A percentile compares a stretch with the other conserved stretches of the same genome.
These are phyloP conservation scores for Scheffersomyces illinoinensis DNA, from an alignment of 1,139 yeast species.

Conservation along the genomic window DNA sequence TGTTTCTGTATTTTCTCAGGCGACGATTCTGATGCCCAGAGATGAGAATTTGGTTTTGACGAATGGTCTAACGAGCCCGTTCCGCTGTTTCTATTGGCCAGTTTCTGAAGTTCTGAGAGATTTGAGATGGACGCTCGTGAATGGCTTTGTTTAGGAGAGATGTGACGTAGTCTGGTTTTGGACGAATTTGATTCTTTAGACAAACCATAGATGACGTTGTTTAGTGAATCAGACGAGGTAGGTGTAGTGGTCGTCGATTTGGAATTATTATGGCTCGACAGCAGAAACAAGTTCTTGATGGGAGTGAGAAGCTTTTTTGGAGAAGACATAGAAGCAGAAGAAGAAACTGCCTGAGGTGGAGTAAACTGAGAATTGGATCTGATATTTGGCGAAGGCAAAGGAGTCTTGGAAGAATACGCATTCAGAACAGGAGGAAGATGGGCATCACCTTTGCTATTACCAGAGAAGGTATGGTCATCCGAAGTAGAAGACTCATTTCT, in stretches of 20 bases:
- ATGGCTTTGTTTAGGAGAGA: constrained; percentile 4
- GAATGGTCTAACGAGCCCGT: background rate
- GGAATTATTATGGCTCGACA: constrained; percentile 20
- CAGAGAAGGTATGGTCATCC: constrained; percentile 3
- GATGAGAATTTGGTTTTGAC: background rate
- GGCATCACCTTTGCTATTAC: constrained; percentile 6
- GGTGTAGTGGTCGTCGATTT: constrained; percentile 13
- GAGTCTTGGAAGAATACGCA: constrained; percentile 11
- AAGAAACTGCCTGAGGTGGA: constrained; percentile 19
- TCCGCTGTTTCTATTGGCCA: background rate
- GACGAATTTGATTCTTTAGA: constrained; percentile 5
- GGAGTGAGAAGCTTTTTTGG: constrained; percentile 48
- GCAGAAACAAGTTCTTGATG: constrained; percentile 39
- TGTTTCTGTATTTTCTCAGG: background rate
- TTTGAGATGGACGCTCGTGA: constrained; percentile 8
- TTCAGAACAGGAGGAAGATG: constrained; percentile 2
- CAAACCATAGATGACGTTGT: constrained; percentile 10
- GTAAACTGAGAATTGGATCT: constrained; percentile 22
- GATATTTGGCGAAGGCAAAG: constrained; percentile 15
- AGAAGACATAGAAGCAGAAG: constrained; percentile 24
- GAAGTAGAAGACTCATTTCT: constrained; percentile 19
- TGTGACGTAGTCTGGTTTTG: background rate
- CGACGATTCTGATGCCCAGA: background rate
- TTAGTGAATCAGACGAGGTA: constrained; percentile 15
- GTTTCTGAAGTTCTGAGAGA: constrained; percentile 7